phyloP scores from a whole-genome alignment of 1,139 yeast species.

The Yamadazyma oceani region DNA sequence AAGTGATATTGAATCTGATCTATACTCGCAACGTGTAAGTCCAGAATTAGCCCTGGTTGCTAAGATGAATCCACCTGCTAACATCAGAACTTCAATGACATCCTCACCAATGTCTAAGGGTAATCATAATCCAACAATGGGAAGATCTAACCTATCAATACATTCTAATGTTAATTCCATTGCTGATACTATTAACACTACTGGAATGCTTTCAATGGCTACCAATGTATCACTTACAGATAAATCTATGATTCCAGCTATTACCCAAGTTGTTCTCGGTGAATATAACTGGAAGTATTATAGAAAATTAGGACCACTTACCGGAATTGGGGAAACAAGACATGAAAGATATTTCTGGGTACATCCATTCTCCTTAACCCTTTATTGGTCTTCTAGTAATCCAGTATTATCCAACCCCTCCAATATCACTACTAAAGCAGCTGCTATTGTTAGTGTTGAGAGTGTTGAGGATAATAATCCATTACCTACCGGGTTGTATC shows the following conservation, averaged over 20 bases:
- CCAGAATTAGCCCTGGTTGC: slow-evolving; percentile 18
- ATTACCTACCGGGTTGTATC: slow-evolving; percentile 84
- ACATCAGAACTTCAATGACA: slow-evolving; percentile 6
- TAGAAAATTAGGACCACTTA: slow-evolving; percentile 72
- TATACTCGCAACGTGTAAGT: slow-evolving; percentile 8
- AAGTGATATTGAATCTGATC: slow-evolving; percentile 13
- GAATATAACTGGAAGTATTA: slow-evolving; percentile 87
- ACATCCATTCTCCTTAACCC: slow-evolving; percentile 87
- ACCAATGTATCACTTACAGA: slow-evolving; percentile 73
- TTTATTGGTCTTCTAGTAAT: slow-evolving; percentile 85
- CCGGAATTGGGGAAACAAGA: slow-evolving; percentile 73
- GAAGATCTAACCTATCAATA: slow-evolving; percentile 35
- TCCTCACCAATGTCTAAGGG: slow-evolving; percentile 9
- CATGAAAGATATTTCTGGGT: slow-evolving; percentile 97
- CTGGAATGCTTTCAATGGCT: slow-evolving; percentile 53
- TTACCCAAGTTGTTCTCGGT: slow-evolving; percentile 91
- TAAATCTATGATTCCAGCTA: slow-evolving; percentile 77
- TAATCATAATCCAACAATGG: slow-evolving; percentile 16
- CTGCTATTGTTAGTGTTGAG: slow-evolving; percentile 77
- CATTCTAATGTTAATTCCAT: slow-evolving; percentile 25
- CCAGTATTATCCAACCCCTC: slow-evolving; percentile 76
- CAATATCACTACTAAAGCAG: slow-evolving; percentile 67
- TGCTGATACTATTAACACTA: slow-evolving; percentile 32
- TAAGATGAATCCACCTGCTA: slow-evolving; percentile 20
- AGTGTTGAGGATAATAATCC: slow-evolving; percentile 86